Percentiles rank a stretch among this genome's conserved stretches.
Evolutionary conservation across 116 monocot genomes (phyloP).

Genomic region (Papilionanthe hybrid): DNA sequence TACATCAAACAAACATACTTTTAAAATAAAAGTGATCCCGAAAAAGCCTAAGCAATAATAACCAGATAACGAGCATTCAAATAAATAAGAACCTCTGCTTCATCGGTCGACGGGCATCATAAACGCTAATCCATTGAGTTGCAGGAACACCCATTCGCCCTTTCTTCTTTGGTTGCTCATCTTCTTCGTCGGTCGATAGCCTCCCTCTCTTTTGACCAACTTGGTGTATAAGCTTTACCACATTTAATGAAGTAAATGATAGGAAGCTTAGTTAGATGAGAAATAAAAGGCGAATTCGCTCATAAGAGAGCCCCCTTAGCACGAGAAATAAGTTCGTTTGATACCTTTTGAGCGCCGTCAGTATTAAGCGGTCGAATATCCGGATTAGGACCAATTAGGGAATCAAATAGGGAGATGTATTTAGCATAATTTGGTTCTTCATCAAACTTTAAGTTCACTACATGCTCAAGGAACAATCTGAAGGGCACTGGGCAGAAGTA

Average conservation of each 20-base stretch:
- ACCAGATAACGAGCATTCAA: not conserved
- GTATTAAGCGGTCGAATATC: conserved; percentile 92
- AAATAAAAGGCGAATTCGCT: not conserved
- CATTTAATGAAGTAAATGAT: conserved; percentile 34
- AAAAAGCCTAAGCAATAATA: not conserved
- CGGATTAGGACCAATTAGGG: conserved; percentile 88
- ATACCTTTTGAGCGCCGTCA: conserved; percentile 97
- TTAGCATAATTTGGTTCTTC: conserved; percentile 97
- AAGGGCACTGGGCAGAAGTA: conserved; percentile 86
- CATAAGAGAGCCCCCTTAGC: not conserved
- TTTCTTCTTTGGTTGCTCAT: conserved; percentile 89
- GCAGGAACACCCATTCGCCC: conserved; percentile 91
- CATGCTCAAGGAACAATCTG: conserved; percentile 89
- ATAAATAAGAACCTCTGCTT: conserved; percentile 69
- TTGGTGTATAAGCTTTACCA: conserved; percentile 76
- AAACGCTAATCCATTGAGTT: conserved; percentile 95
- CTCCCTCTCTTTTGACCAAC: conserved; percentile 98
- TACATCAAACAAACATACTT: too few species aligned
- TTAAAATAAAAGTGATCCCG: too few species aligned
- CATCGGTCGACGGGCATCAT: conserved; percentile 86
- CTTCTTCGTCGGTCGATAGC: conserved; percentile 70
- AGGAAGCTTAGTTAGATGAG: not conserved
- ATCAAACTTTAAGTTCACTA: conserved; percentile 94
- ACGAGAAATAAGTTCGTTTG: not conserved
- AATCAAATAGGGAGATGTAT: conserved; percentile 88